phyloP scores from a whole-genome alignment of 2,329 filamentous ascomycete genomes.

The Botrytis byssoidea region DNA sequence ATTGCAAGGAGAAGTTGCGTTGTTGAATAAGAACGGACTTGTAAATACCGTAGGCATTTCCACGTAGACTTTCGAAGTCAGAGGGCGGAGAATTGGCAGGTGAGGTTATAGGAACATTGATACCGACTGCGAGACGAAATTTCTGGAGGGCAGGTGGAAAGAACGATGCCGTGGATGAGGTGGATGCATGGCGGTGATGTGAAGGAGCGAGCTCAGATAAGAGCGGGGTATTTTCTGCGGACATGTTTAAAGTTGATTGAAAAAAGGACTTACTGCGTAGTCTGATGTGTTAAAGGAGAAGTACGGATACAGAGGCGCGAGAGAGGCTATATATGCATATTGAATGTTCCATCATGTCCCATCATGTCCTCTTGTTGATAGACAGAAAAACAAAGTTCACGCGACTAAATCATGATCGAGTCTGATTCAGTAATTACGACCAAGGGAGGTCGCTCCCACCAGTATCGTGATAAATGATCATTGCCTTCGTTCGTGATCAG shows the following conservation, averaged over 20 bases:
- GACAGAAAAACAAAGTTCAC: conserved; percentile 12
- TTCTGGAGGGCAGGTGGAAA: neutral
- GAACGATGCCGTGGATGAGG: neutral
- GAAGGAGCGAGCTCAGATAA: neutral
- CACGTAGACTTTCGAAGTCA: conserved; percentile 29
- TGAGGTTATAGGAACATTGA: neutral
- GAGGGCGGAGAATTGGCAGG: neutral
- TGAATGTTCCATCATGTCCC: neutral
- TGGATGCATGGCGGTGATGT: neutral
- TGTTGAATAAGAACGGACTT: conserved; percentile 41
- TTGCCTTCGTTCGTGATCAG: neutral
- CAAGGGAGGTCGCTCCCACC: neutral
- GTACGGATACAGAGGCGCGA: neutral
- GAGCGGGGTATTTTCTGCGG: conserved; percentile 4
- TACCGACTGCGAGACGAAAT: conserved; percentile 11
- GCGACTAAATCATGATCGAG: conserved; percentile 8
- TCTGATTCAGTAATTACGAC: neutral
- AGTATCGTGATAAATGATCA: neutral
- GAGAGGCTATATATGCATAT: neutral
- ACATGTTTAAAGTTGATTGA: neutral
- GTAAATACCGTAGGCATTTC: conserved; percentile 40
- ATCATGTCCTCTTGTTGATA: neutral
- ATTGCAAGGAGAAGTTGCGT: conserved; percentile 39
- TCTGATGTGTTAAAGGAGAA: neutral
- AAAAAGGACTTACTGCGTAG: neutral